Evolutionary conservation across 768 basidiomycete genomes (phyloP), one percentile per base, ranked within the genome.

Genomic region (Podaxis carcinomalis): DNA sequence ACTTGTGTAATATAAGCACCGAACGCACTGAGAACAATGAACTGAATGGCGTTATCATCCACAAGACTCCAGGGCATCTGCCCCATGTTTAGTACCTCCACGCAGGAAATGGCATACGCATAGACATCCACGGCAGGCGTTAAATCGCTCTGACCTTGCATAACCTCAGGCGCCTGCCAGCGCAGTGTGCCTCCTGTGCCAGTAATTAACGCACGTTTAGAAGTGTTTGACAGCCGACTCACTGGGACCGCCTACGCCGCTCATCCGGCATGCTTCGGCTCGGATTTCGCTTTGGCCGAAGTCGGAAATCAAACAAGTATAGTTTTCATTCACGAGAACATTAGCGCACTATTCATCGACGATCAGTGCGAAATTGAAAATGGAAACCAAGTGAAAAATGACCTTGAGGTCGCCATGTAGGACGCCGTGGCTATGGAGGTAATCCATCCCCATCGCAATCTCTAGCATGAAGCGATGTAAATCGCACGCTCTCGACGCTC

Each of bases 251-350:
- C 75, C 68, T 27, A 74, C 73, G 28, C 84, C 85, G 60, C 83
- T 88, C 1, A 90, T 77, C 39, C 83, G 79, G 64, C 79, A 86
- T 3, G 83, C 86, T 68, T 93, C 90, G 35, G 78, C 82, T 72
- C 87, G 89, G 78, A 94, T 86, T 72, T 90, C 87, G 66, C 84
- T 88, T 71, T 93, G 88, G 0, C 90, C 91, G 69, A 95, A 94
- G 66, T 93, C 91, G 23, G 89, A 85, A 54, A 94, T 85, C 44
- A 93, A 76, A 62, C 90, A 93, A 53, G 77, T 82, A 2, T 81
- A 77, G 5, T 78, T 74, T 62, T 90, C 85, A 64, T 89, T 83
- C 27, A 95, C 84, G 1, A 94, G 80, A 5, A 93, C 82, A 69
- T 95, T 94, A 2, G 88, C 80, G 5, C 83, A 89, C 86, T 79